Conservation (phyloP, 2,329 filamentous ascomycete genomes). For the Ilyonectria robusta region DNA sequence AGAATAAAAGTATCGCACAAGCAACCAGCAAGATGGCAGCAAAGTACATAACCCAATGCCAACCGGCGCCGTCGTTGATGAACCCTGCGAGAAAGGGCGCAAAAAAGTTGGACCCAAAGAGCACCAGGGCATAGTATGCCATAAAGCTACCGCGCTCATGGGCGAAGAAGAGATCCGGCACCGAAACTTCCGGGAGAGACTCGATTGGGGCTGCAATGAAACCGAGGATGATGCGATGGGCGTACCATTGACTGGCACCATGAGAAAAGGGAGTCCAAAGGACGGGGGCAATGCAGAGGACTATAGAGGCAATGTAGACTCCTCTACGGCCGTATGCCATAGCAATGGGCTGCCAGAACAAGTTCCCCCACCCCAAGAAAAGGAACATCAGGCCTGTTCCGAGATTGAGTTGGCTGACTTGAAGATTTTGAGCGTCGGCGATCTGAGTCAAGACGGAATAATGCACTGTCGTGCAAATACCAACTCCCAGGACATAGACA, state of each 20-base stretch:
- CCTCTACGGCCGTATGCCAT: too few species aligned
- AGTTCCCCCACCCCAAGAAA: too few species aligned
- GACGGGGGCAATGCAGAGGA: constrained; percentile 2
- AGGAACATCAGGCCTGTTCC: too few species aligned
- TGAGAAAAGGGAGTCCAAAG: constrained; percentile 52
- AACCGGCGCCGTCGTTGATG: constrained; percentile 63
- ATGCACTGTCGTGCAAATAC: too few species aligned
- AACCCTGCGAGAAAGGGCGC: constrained; percentile 65
- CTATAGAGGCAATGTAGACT: too few species aligned
- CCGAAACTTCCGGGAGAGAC: constrained; percentile 50
- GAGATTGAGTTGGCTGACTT: too few species aligned
- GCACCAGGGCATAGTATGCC: constrained; percentile 51
- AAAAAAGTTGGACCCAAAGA: constrained; percentile 61
- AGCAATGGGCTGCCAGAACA: too few species aligned
- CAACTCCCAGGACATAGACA: too few species aligned
- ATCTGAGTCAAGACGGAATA: too few species aligned
- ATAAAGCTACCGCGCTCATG: constrained; percentile 60
- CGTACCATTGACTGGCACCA: constrained; percentile 41
- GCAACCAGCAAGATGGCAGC: constrained; percentile 67
- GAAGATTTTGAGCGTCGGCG: too few species aligned
- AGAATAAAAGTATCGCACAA: constrained; percentile 65
- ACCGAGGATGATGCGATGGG: constrained; percentile 48
- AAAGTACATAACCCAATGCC: constrained; percentile 63
- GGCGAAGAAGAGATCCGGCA: constrained; percentile 57
- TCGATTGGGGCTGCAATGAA: constrained; percentile 49